Conservation (phyloP, 768 basidiomycete species). For the Termitomyces titanicus region DNA sequence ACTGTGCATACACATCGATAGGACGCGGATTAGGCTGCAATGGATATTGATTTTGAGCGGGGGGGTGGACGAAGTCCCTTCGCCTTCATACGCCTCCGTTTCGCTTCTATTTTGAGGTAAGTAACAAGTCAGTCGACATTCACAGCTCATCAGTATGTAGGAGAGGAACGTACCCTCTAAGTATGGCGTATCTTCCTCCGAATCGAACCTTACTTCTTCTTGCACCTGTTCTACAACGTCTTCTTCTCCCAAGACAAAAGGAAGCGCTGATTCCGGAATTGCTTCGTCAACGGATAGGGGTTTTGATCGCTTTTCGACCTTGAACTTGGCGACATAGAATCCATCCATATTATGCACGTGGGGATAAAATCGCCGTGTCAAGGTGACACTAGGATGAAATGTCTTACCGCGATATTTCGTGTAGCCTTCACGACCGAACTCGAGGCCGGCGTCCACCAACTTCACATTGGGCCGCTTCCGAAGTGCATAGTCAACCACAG, state of each 20-base stretch:
- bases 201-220: conserved; percentile 61
- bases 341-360: conserved; percentile 99
- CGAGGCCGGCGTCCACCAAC: conserved; percentile 88
- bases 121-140: conserved; percentile 9
- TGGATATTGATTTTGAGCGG: conserved; percentile 31
- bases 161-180: conserved; percentile 64
- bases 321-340: conserved; percentile 98
- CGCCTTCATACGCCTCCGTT: conserved; percentile 71
- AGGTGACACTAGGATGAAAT: conserved; percentile 72
- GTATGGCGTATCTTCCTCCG: conserved; percentile 71
- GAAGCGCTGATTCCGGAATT: conserved; percentile 14
- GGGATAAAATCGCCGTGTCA: conserved; percentile 91
- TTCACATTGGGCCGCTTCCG: conserved; percentile 90
- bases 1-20: not conserved
- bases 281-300: conserved; percentile 25
- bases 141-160: conserved; percentile 10
- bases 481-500: conserved; percentile 96
- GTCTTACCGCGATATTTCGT: conserved; percentile 87
- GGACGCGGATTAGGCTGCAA: conserved; percentile 6
- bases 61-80: conserved; percentile 69
- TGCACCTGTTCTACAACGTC: conserved; percentile 24
- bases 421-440: conserved; percentile 92
- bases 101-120: conserved; percentile 49
- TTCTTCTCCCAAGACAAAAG: conserved; percentile 24
- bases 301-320: conserved; percentile 79